Percentiles rank a stretch among this genome's conserved stretches.
These are phyloP conservation scores for Quercus tomentella DNA, from an alignment of 331 rosid genomes.

Conservation along the genomic window DNA sequence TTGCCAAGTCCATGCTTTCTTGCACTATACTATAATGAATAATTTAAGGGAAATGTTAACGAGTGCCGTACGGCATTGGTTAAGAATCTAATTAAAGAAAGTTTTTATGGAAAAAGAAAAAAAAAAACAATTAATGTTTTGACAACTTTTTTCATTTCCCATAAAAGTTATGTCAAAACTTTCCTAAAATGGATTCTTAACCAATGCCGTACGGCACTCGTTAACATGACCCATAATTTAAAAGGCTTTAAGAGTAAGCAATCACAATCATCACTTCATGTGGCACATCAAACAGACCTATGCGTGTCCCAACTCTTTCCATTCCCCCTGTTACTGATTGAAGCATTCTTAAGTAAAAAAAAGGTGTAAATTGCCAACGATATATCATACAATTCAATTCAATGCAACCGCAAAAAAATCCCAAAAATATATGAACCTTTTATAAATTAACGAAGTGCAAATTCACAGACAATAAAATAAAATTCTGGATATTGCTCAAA, in stretches of 20 bases:
- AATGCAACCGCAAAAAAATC: neutral
- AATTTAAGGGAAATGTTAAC: too few species aligned
- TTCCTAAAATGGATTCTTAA: too few species aligned
- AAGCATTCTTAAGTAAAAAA: neutral
- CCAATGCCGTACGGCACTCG: too few species aligned
- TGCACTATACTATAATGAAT: neutral
- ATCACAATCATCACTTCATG: slow-evolving; percentile 5
- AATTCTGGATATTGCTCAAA: slow-evolving; percentile 8
- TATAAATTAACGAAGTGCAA: slow-evolving; percentile 1
- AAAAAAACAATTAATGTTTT: too few species aligned
- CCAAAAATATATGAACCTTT: neutral
- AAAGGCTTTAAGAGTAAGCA: slow-evolving; percentile 1
- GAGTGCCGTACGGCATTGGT: too few species aligned
- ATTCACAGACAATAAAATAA: slow-evolving; percentile 5
- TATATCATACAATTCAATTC: slow-evolving; percentile 3
- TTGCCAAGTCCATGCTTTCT: too few species aligned
- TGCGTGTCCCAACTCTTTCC: neutral
- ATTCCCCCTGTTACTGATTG: neutral
- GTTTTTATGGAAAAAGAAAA: too few species aligned
- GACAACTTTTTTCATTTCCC: too few species aligned
- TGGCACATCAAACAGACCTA: neutral
- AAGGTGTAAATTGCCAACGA: neutral
- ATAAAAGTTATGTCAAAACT: too few species aligned
- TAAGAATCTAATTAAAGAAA: too few species aligned
- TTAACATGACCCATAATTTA: too few species aligned